phyloP scores from a whole-genome alignment of 2,329 filamentous ascomycete genomes.

The Sphaerulina populicola region DNA sequence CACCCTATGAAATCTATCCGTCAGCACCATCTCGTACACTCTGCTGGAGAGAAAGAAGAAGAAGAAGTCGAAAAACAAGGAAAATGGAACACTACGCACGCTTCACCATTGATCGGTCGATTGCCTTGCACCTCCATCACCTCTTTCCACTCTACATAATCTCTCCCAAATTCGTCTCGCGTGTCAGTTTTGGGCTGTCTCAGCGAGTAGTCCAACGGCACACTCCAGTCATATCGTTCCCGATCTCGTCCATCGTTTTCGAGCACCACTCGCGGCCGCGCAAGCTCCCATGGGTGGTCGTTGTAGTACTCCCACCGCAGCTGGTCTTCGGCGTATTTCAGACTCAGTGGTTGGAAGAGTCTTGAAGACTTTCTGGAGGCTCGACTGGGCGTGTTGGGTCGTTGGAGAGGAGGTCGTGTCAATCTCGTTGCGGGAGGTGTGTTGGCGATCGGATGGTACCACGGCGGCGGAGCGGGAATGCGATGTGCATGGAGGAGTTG shows the following conservation, averaged over 20 bases:
- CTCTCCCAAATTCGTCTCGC: conserved; percentile 23
- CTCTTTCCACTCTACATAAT: conserved; percentile 40
- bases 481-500: conserved; percentile 42
- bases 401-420: conserved; percentile 47
- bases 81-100: conserved; percentile 14
- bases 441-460: conserved; percentile 50
- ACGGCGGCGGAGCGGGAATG: conserved; percentile 41
- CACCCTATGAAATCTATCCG: conserved; percentile 51
- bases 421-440: conserved; percentile 54
- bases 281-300: conserved; percentile 96
- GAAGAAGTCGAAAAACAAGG: no score
- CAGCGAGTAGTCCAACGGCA: conserved; percentile 25
- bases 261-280: conserved; percentile 73
- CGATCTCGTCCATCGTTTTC: conserved; percentile 80
- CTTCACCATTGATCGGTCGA: conserved; percentile 61
- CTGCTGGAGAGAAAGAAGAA: no score
- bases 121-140: conserved; percentile 59
- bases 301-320: conserved; percentile 76
- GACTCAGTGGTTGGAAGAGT: conserved; percentile 69
- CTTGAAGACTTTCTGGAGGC: conserved; percentile 57
- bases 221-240: conserved; percentile 68
- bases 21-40: neutral
- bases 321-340: conserved; percentile 74
- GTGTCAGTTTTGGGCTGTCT: conserved; percentile 17
- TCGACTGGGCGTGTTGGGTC: conserved; percentile 42